These are phyloP conservation scores for Didymella pomorum DNA, from an alignment of 2,329 filamentous ascomycete species.

Conservation along the genomic window DNA sequence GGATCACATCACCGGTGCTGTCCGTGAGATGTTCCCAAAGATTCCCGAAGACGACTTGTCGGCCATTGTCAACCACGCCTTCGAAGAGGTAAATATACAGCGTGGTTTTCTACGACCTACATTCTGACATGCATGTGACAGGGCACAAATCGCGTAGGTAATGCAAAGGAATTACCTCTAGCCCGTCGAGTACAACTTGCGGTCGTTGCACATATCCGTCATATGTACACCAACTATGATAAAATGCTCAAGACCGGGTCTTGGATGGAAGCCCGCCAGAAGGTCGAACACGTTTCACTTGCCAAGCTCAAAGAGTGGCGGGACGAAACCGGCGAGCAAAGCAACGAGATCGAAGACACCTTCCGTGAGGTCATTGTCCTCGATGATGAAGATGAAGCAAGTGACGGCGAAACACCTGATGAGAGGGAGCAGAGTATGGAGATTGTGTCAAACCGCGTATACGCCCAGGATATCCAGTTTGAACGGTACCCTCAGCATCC, in stretches of 20 bases:
- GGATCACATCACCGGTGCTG: slow-evolving; percentile 65
- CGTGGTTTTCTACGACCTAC: background rate
- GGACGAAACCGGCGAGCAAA: slow-evolving; percentile 62
- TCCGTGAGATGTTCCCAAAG: slow-evolving; percentile 69
- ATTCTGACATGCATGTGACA: slow-evolving; percentile 38
- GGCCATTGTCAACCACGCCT: slow-evolving; percentile 67
- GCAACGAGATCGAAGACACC: slow-evolving; percentile 66
- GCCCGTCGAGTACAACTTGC: slow-evolving; percentile 67
- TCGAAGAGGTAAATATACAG: slow-evolving; percentile 59
- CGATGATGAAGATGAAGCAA: slow-evolving; percentile 62
- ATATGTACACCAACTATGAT: slow-evolving; percentile 70
- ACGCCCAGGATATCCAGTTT: slow-evolving; percentile 43
- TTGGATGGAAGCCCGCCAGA: slow-evolving; percentile 63
- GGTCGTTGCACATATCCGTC: slow-evolving; percentile 68
- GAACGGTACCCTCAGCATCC: slow-evolving; percentile 29
- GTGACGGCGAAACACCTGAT: slow-evolving; percentile 44
- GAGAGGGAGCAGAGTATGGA: slow-evolving; percentile 45
- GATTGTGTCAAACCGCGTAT: slow-evolving; percentile 44
- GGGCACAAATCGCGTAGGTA: slow-evolving; percentile 66
- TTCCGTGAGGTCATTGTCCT: slow-evolving; percentile 71
- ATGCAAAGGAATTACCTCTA: slow-evolving; percentile 61
- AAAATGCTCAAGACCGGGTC: slow-evolving; percentile 60
- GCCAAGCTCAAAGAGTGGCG: slow-evolving; percentile 69
- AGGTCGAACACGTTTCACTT: slow-evolving; percentile 64
- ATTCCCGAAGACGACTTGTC: slow-evolving; percentile 66